Evolutionary conservation across 2,329 filamentous ascomycete species (phyloP).

Genomic region (Sporothrix brasiliensis): DNA sequence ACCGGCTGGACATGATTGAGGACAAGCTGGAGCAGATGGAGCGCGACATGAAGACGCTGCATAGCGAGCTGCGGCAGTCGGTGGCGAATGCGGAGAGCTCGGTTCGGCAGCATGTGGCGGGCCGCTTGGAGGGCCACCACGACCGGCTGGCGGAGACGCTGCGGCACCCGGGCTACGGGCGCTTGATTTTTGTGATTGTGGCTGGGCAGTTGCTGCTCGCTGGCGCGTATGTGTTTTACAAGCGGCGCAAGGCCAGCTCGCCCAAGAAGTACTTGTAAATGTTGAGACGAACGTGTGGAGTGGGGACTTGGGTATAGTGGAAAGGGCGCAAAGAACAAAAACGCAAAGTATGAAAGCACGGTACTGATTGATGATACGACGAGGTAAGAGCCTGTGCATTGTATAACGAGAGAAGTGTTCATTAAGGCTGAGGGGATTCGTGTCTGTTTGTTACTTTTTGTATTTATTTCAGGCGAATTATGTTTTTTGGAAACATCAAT

Average conservation of each 20-base stretch:
- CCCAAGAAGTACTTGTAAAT: constrained; percentile 90
- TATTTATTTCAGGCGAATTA: background rate
- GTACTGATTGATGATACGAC: background rate
- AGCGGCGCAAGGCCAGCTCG: constrained; percentile 70
- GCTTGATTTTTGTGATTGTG: constrained; percentile 69
- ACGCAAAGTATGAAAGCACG: background rate
- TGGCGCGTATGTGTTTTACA: constrained; percentile 73
- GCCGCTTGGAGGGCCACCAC: constrained; percentile 48
- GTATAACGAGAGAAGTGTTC: background rate
- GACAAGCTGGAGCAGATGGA: constrained; percentile 56
- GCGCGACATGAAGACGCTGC: constrained; percentile 61
- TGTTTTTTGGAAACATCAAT: background rate
- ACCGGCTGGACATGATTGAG: constrained; percentile 49
- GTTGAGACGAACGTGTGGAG: background rate
- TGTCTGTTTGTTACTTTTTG: background rate
- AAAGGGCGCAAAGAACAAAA: background rate
- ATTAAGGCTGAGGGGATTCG: background rate
- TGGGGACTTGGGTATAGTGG: background rate
- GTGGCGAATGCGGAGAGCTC: constrained; percentile 55
- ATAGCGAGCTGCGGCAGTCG: constrained; percentile 57
- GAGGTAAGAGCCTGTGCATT: constrained; percentile 10
- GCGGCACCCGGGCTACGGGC: constrained; percentile 54
- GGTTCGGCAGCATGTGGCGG: constrained; percentile 55
- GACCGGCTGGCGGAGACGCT: constrained; percentile 51
- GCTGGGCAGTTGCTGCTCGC: constrained; percentile 73